Evolutionary conservation across 768 basidiomycete genomes (phyloP).

Genomic region (Podaxis sp.): DNA sequence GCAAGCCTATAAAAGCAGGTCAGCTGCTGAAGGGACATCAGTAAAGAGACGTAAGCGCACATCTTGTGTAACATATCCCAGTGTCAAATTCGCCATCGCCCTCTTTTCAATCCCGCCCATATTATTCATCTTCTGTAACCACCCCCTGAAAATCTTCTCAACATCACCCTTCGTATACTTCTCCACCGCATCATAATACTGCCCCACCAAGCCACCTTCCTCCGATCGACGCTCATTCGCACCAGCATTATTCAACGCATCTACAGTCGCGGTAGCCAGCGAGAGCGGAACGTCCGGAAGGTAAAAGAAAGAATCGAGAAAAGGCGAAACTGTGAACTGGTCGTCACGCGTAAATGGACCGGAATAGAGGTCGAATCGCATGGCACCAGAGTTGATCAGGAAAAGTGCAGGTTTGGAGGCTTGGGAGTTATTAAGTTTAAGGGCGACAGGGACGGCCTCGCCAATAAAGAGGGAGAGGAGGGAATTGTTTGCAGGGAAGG

Average conservation of each 20-base stretch:
- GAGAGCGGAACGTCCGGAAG: conserved; percentile 51
- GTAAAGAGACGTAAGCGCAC: conserved; percentile 30
- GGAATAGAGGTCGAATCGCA: conserved; percentile 64
- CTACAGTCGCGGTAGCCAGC: conserved; percentile 52
- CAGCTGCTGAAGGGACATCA: neutral
- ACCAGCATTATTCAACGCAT: conserved; percentile 48
- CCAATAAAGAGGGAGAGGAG: conserved; percentile 57
- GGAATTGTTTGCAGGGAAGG: conserved; percentile 60
- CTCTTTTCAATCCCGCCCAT: conserved; percentile 35
- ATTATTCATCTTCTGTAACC: conserved; percentile 58
- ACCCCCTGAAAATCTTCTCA: conserved; percentile 45
- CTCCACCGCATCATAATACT: conserved; percentile 30
- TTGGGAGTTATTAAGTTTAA: conserved; percentile 63
- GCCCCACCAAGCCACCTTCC: conserved; percentile 24
- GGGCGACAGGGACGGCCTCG: conserved; percentile 53
- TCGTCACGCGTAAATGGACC: conserved; percentile 82
- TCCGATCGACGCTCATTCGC: conserved; percentile 32
- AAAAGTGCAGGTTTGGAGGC: conserved; percentile 59
- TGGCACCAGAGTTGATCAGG: conserved; percentile 60
- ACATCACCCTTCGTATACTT: conserved; percentile 50
- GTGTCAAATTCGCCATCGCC: conserved; percentile 51
- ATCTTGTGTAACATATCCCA: conserved; percentile 76
- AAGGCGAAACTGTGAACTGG: conserved; percentile 74
- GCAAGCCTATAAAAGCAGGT: conserved; percentile 45
- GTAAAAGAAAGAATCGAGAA: conserved; percentile 60